Percentiles rank a stretch among this genome's conserved stretches.
Evolutionary conservation across 495 filamentous ascomycete species (phyloP).

Genomic region (Diplogelasinospora grovesii): DNA sequence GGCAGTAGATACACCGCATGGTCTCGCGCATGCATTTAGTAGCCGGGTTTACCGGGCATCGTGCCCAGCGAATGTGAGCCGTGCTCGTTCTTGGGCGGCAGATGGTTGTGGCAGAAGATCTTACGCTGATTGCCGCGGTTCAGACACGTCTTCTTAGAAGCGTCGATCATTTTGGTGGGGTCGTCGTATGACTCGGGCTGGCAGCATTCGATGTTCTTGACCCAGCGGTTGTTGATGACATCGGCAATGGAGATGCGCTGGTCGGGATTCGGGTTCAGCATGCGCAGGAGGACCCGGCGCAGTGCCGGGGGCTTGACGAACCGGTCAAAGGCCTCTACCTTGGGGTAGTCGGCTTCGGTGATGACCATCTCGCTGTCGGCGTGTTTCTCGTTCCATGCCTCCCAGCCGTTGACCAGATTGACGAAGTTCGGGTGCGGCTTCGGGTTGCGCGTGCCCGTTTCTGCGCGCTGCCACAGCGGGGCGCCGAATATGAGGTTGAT

Average conservation of each 20-base stretch:
- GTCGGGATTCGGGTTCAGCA: slow-evolving; percentile 66
- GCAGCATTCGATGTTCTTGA: slow-evolving; percentile 68
- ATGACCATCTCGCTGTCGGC: slow-evolving; percentile 40
- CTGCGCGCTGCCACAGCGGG: slow-evolving; percentile 58
- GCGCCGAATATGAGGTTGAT: slow-evolving; percentile 59
- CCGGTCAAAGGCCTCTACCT: slow-evolving; percentile 42
- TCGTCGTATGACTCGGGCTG: slow-evolving; percentile 54
- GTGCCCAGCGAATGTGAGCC: slow-evolving; percentile 34
- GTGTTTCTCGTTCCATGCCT: slow-evolving; percentile 49
- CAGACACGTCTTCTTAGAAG: slow-evolving; percentile 41
- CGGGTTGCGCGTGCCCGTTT: slow-evolving; percentile 21
- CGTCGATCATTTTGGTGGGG: slow-evolving; percentile 43
- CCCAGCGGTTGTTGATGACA: slow-evolving; percentile 53
- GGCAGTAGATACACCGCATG: no score
- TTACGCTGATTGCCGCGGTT: slow-evolving; percentile 32
- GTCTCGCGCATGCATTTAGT: no score
- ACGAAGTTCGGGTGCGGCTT: slow-evolving; percentile 40
- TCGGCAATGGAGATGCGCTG: slow-evolving; percentile 58
- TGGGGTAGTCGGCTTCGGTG: slow-evolving; percentile 46
- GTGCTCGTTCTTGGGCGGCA: slow-evolving; percentile 36
- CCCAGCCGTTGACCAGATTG: slow-evolving; percentile 56
- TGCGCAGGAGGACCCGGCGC: slow-evolving; percentile 59
- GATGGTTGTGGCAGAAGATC: slow-evolving; percentile 45
- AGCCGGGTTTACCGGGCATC: slow-evolving; percentile 43
- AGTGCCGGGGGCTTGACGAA: slow-evolving; percentile 46